Evolutionary conservation across 805 yeast species (phyloP).

Genomic region (Candida ipomoeae): DNA sequence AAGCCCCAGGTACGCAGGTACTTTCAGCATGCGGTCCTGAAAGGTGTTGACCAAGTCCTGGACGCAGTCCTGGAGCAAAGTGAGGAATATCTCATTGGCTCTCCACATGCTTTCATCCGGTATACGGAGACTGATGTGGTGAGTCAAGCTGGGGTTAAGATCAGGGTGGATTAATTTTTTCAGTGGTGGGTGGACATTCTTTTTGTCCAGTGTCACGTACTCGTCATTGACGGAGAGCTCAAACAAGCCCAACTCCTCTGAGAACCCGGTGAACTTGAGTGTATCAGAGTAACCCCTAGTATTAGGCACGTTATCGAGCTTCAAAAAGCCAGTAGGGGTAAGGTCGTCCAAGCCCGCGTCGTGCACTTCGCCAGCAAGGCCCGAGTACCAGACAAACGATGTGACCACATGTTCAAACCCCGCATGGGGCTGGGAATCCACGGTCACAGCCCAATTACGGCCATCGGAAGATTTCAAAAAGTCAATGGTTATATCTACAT

Average conservation of each 20-base stretch:
- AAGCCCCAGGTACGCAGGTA: slow-evolving; percentile 49
- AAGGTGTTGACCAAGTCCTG: slow-evolving; percentile 34
- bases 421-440: slow-evolving; percentile 59
- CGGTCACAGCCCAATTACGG: slow-evolving; percentile 75
- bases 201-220: slow-evolving; percentile 11
- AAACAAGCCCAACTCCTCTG: slow-evolving; percentile 68
- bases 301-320: slow-evolving; percentile 22
- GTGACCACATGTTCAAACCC: slow-evolving; percentile 48
- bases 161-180: slow-evolving; percentile 29
- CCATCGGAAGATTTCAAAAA: slow-evolving; percentile 71
- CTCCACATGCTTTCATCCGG: slow-evolving; percentile 75
- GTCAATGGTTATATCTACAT: slow-evolving; percentile 60
- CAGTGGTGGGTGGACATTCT: slow-evolving; percentile 39
- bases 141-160: slow-evolving; percentile 56
- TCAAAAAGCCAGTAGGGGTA: slow-evolving; percentile 22
- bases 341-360: slow-evolving; percentile 19
- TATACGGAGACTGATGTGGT: slow-evolving; percentile 63
- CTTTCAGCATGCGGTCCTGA: slow-evolving; percentile 16
- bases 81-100: slow-evolving; percentile 70
- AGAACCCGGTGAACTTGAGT: slow-evolving; percentile 39
- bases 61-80: slow-evolving; percentile 69
- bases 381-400: slow-evolving; percentile 74
- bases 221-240: slow-evolving; percentile 52
- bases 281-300: slow-evolving; percentile 34
- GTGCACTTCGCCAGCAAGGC: slow-evolving; percentile 47